Conservation (phyloP, 2,329 filamentous ascomycete species). For the Colletotrichum noveboracense region DNA sequence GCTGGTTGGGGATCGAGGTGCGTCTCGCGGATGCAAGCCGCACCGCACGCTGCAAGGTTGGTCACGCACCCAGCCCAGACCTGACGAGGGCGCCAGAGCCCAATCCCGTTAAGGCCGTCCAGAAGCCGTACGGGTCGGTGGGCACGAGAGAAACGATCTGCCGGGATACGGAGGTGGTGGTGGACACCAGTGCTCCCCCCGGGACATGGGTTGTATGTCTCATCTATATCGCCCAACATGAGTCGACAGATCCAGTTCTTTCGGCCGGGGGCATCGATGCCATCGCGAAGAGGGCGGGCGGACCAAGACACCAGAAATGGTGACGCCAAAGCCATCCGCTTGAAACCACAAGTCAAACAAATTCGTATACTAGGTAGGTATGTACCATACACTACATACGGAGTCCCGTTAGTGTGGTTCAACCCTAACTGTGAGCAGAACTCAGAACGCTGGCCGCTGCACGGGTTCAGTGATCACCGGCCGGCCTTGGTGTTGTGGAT, state of each 20-base stretch:
- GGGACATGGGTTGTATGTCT: conserved; percentile 9
- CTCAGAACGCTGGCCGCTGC: background rate
- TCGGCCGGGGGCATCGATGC: background rate
- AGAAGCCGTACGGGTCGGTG: background rate
- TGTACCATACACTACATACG: background rate
- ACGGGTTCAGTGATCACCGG: background rate
- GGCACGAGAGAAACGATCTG: conserved; percentile 13
- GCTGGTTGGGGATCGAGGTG: background rate
- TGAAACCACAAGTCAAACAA: conserved; percentile 15
- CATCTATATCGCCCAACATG: conserved; percentile 7
- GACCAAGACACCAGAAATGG: conserved; percentile 5
- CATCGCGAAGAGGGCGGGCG: background rate
- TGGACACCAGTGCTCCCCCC: background rate
- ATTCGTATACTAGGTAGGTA: background rate
- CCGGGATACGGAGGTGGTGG: conserved; percentile 14
- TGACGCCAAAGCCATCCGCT: background rate
- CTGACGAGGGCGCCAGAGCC: background rate
- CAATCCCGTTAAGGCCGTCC: background rate
- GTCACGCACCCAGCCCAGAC: background rate
- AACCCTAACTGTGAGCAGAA: background rate
- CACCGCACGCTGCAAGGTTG: background rate
- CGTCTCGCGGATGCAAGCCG: background rate
- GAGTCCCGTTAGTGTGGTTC: background rate
- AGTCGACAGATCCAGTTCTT: background rate
- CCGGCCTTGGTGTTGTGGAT: background rate